These are phyloP conservation scores for rapeseed (Brassica napus) DNA, from an alignment of 345 rosid species.

Conservation along the genomic window Da-Ae NC_063446.1:69974501-69975000, in stretches of 20 bases:
- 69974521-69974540: slow-evolving; percentile 51
- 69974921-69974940: too few relatives aligned
- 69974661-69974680: slow-evolving; percentile 55
- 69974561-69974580: slow-evolving; percentile 52
- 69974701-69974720: slow-evolving; percentile 63
- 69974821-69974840: not conserved
- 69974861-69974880: not conserved
- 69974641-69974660: slow-evolving; percentile 54
- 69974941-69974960: not conserved
- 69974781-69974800: not conserved
- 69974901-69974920: not conserved
- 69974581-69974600: slow-evolving; percentile 56
- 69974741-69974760: slow-evolving; percentile 1
- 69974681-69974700: slow-evolving; percentile 64
- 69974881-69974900: not conserved
- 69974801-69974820: not conserved
- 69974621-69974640: slow-evolving; percentile 71
- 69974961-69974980: not conserved
- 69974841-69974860: not conserved
- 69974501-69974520: slow-evolving; percentile 59
- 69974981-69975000: not conserved
- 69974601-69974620: slow-evolving; percentile 65
- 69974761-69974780: not conserved
- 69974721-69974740: slow-evolving; percentile 52
- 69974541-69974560: slow-evolving; percentile 62